Evolutionary conservation across 129 eudicot genomes (phyloP), one percentile per base, ranked within the genome.

Genomic region (Flaveria bidentis): DNA sequence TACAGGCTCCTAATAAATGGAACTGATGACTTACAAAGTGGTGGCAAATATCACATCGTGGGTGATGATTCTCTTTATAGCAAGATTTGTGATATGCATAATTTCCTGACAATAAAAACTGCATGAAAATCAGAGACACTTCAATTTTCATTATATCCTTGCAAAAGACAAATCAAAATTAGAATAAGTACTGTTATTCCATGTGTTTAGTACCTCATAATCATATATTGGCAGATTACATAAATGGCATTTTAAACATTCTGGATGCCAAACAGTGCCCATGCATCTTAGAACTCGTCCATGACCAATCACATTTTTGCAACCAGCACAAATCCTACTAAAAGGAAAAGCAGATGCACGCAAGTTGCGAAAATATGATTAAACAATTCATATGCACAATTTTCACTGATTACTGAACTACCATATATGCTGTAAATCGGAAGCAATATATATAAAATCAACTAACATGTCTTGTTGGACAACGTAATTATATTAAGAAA

Each of bases 261-360:
- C 93, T 67, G 96, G 97, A 79, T 89, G 96, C 96, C 97, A 92
- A 74, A 92, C 84, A 71, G 90, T 88, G 78, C 88, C 90, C 93
- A 89, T 86, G 80, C 93, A 87, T 77, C 83, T 89, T 84, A 92
- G 84, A 83, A 84, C 80, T 63, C 85, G 72, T 75, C 97, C 96
- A 57, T 82, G 92, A 22, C 85, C 91, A 76, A 92, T 89, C 74
- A 83, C 96, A 20, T 78, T 75, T 69, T 86, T 87, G 77, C 97
- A 87, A 79, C 97, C 96, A 74, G 96, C 96, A 86, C 96, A 92
- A 68, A 70, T 82, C 88, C 97, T 92, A 83, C 56, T 61, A 81
- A 83, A 72, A 18, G 12, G 0, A 45, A 45, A 2, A 25, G 23
- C 25, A 42, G 6, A 36, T 36, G 41, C 7, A 57, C 11, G 13